Base-by-base conservation (phyloP, 306 rosid genomes). In the Cercis canadensis region DNA sequence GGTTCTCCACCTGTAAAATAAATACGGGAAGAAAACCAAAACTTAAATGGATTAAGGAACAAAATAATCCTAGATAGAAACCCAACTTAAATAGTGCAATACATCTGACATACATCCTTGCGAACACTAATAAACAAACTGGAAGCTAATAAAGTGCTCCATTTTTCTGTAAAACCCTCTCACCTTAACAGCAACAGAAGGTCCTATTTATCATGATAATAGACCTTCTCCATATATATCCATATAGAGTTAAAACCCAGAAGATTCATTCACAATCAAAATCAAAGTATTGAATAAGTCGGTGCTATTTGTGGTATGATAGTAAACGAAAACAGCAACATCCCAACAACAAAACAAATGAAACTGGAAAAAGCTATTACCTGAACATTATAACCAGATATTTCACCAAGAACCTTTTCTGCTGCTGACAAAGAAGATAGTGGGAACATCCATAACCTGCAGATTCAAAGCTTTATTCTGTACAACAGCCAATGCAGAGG, bases 401-500 rank as follows among this genome's bases (percentile, higher is more conserved):
- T 51, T 69, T 89, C 86, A 70, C 66, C 63, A 46, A 94, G 88
- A 76, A 75, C 63, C 54, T 84, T 86, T 67, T 90, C 92, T 36
- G 89, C 98, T 10, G 66, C 73, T n/a, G 81, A 72, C 84, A 94
- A 82, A 40, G 87, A 88, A 62, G 88, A 71, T 57, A 75, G 14
- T 0, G 98, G 98, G 63, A 94, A 94, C 83, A 80, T 61, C 98
- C 98, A 94, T 77, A 90, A 79, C 91, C 98, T 93, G 85, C 79
- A 82, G 21, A 15, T 45, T 50, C 80, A 78, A 67, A 65, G 32
- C 47, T 52, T 67, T 72, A 5, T 37, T 37, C 43, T 33, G 57
- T 56, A 41, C 32, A 56, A 47, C 29, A 69, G 29, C 43, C 66
- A 15, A 62, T 41, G 44, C 34, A 62, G 60, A 73, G 46, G 13